Conservation (phyloP, 495 filamentous ascomycete genomes). For the Chlorociboria aeruginascens region DNA sequence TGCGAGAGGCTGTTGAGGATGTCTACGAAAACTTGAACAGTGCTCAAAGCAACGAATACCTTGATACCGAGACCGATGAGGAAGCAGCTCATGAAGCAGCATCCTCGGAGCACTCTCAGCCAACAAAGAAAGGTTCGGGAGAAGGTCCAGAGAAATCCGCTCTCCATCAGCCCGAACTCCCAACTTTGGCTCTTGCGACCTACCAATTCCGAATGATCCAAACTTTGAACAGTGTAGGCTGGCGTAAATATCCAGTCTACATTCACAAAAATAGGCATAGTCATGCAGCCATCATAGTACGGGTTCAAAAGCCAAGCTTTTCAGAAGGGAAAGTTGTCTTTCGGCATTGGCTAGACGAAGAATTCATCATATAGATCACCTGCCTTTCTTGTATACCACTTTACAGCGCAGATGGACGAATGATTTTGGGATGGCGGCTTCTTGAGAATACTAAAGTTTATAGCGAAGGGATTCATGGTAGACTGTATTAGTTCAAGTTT, state of each 20-base stretch:
- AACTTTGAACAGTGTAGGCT: slow-evolving; percentile 61
- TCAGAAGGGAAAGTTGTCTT: slow-evolving; percentile 69
- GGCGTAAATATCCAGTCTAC: slow-evolving; percentile 72
- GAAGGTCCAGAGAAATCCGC: slow-evolving; percentile 2
- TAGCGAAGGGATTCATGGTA: neutral
- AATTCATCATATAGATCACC: slow-evolving; percentile 48
- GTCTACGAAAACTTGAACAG: slow-evolving; percentile 59
- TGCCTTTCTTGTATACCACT: neutral
- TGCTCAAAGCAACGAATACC: slow-evolving; percentile 44
- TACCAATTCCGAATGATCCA: slow-evolving; percentile 77
- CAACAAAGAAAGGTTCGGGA: slow-evolving; percentile 7
- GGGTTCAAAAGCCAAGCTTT: slow-evolving; percentile 48
- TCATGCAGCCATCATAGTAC: slow-evolving; percentile 85
- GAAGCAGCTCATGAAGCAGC: slow-evolving; percentile 8
- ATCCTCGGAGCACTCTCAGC: slow-evolving; percentile 9
- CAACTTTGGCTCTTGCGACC: slow-evolving; percentile 63
- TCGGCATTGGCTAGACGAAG: slow-evolving; percentile 66
- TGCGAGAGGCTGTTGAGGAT: slow-evolving; percentile 59
- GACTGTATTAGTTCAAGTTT: neutral
- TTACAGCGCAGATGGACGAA: neutral
- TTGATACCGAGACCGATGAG: slow-evolving; percentile 13
- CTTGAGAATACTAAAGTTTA: neutral
- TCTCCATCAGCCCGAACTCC: slow-evolving; percentile 30
- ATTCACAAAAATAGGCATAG: slow-evolving; percentile 71
- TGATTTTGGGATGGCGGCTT: neutral